Conservation (phyloP, 2,329 filamentous ascomycete genomes). For the Alternaria arborescens region DNA sequence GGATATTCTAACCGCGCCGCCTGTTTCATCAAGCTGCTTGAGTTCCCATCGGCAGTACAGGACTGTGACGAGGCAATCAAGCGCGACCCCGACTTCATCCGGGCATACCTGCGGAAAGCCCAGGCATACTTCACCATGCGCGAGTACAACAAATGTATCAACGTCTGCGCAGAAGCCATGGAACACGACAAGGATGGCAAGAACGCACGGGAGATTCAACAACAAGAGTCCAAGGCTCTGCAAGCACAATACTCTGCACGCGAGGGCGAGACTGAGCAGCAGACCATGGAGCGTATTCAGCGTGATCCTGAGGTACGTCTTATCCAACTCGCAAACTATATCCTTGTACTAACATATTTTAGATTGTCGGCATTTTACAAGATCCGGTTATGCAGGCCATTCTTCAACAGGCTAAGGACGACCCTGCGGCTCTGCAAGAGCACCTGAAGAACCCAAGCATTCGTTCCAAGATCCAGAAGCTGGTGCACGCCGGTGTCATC, state of each 20-base stretch:
- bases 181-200: slow-evolving; percentile 80
- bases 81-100: slow-evolving; percentile 90
- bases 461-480: slow-evolving; percentile 88
- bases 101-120: slow-evolving; percentile 95
- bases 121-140: slow-evolving; percentile 97
- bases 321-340: neutral
- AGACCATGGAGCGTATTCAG: slow-evolving; percentile 90
- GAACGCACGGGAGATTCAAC: slow-evolving; percentile 89
- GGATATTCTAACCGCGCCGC: slow-evolving; percentile 98
- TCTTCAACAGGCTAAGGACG: slow-evolving; percentile 92
- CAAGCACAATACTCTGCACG: slow-evolving; percentile 87
- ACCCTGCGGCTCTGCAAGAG: slow-evolving; percentile 91
- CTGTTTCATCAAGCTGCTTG: slow-evolving; percentile 94
- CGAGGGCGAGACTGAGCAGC: slow-evolving; percentile 94
- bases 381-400: slow-evolving; percentile 99
- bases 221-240: slow-evolving; percentile 92
- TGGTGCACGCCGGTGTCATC: slow-evolving; percentile 92
- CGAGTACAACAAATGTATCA: slow-evolving; percentile 94
- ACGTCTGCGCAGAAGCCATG: slow-evolving; percentile 83
- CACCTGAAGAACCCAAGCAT: slow-evolving; percentile 95
- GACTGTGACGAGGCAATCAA: slow-evolving; percentile 94
- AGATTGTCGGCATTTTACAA: slow-evolving; percentile 89
- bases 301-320: slow-evolving; percentile 84
- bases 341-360: slow-evolving; percentile 32
- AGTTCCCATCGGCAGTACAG: slow-evolving; percentile 90